Base-by-base conservation (phyloP, 2,329 filamentous ascomycete species). In the Stachybotrys echinatus region DNA sequence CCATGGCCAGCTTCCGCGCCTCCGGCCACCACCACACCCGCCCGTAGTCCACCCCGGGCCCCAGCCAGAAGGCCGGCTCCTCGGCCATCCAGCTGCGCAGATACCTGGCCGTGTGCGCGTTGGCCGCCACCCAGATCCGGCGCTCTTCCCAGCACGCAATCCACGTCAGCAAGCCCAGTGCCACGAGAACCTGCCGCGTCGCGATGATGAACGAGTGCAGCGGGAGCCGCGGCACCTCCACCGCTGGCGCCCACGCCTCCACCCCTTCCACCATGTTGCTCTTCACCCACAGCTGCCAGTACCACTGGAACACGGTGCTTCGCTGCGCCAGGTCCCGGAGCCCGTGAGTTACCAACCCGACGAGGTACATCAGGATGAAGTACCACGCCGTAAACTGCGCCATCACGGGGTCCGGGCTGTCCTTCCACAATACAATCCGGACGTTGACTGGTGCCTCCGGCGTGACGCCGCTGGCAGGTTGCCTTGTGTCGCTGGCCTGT, bases 121-220 rank as follows among this genome's bases (percentile, higher is more conserved):
- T 70, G 6, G 59, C 65, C 34, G 52, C 45, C 12, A 60, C 20
- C 67, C 66, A 70, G 12, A 65, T 54, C 3, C 54, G 6, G 46
- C 58, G 54, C 48, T 69, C 63, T 6, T 44, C 38, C 1, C 46
- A 48, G 12, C 51, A 42, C 6, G 58, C 55, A 7, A 59, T n/a
- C 42, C 54, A 61, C 3, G 44, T 44, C 17, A 56, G 52, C n/a
- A 58, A 8, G 18, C 50, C 52, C 4, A 58, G 4, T 5, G 57
- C 7, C 1, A 62, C 14, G 12, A 50, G 6, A 5, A 49, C 2
- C 5, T 58, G 51, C 8, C 47, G 31, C 27, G 53, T 6, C 5
- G 56, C n/a, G 12, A 23, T 22, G 12, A 39, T 8, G 12, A 51
- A 5, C 3, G 17, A n/a, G 14, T 12, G 18, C 8, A 18, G 3